A percentile compares a stretch with the other conserved stretches of the same genome.
phyloP scores from a whole-genome alignment of 1,284 basidiomycete genomes.

The Austroboletus novae-zelandiae region DNA sequence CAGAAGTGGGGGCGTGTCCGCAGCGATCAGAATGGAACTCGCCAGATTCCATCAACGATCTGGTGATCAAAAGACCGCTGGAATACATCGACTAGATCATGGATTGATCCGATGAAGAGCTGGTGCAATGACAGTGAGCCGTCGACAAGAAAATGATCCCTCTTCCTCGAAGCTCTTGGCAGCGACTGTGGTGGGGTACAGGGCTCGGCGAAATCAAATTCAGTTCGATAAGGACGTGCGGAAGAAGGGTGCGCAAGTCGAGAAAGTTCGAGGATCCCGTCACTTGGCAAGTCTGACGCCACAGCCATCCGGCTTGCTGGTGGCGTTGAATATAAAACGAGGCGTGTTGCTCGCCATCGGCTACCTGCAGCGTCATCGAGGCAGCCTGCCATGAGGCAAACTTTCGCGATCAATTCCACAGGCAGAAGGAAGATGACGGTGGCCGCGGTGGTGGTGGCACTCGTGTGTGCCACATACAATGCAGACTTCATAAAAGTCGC shows the following conservation, averaged over 20 bases:
- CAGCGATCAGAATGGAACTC: conserved; percentile 52
- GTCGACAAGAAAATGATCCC: conserved; percentile 45
- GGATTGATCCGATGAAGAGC: conserved; percentile 64
- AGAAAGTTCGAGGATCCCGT: conserved; percentile 35
- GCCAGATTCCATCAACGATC: conserved; percentile 55
- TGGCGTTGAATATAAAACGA: conserved; percentile 1
- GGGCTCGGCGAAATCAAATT: conserved; percentile 37
- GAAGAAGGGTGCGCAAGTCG: conserved; percentile 30
- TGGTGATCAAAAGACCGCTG: conserved; percentile 51
- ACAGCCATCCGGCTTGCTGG: background rate
- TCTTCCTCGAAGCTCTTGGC: conserved; percentile 50
- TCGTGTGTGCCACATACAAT: background rate
- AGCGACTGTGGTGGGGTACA: conserved; percentile 50
- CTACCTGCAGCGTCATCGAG: conserved; percentile 7
- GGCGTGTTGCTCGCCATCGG: conserved; percentile 7
- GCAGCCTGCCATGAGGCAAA: conserved; percentile 16
- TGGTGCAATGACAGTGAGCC: conserved; percentile 54
- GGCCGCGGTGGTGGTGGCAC: conserved; percentile 5
- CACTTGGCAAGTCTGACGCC: conserved; percentile 10
- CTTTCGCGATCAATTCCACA: conserved; percentile 3
- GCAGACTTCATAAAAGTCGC: conserved; percentile 10
- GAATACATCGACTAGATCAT: conserved; percentile 50
- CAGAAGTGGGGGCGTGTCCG: conserved; percentile 49
- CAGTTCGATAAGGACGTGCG: conserved; percentile 7
- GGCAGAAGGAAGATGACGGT: conserved; percentile 1